Evolutionary conservation across 257 asterid genomes (phyloP), one percentile per base, ranked within the genome.

Genomic region (Lycium ferocissimum): DNA sequence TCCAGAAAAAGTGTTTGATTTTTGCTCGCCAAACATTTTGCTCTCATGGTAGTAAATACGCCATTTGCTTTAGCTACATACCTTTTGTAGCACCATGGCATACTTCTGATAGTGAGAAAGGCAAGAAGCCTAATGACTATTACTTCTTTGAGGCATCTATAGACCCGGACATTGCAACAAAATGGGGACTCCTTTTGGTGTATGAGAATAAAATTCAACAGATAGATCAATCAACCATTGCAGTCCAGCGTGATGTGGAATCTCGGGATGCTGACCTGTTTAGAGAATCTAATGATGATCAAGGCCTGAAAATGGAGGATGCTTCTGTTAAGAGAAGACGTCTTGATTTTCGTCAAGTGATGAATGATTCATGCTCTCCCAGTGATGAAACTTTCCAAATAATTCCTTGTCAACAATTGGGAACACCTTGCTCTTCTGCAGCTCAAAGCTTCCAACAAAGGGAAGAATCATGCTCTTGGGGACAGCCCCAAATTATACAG

Each of bases 111-210:
- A 8, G 9, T 78, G 82, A 78, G 43, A 53, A 51, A 33, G 65
- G 49, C 33, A 78, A 78, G 47, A 53, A 53, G 82, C 82, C 59
- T 14, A 53, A 78, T 78, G 82, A 78, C 22, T 53, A 78, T 78
- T 78, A 20, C 33, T 53, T 78, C 45, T 78, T 78, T 1, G 82
- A 78, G 82, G 65, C 82, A 7, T 78, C 65, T 18, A 53, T 78
- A 26, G 65, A 78, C 40, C 82, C 45, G 26, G 26, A 33, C 9
- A 26, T 26, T 53, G 82, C 65, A 78, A 78, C 82, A 53, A 78
- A 78, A 78, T 78, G 82, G 82, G 82, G 65, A 26, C 65, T 78
- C 53, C 65, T 78, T 78, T 45, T 78, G 33, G 49, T 78, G 49
- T 26, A 78, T 33, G 82, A 53, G 65, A 33, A 78, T 33, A 53